Evolutionary conservation across 306 rosid genomes (phyloP).

Genomic region (Glycine tomentella): DNA sequence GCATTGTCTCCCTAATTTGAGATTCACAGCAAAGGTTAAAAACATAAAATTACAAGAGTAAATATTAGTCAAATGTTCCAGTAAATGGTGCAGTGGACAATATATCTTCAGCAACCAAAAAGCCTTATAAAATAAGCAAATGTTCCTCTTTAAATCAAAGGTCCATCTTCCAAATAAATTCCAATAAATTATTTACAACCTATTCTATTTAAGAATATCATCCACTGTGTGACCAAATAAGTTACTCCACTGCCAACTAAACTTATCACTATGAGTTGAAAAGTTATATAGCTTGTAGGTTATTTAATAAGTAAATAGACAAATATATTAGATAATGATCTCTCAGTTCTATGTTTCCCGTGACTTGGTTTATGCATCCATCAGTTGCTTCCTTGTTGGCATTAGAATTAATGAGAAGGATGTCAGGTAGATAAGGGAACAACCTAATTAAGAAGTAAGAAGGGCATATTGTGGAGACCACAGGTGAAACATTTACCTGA

Average conservation of each 20-base stretch:
- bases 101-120: constrained; percentile 29
- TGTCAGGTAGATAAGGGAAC: neutral
- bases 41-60: neutral
- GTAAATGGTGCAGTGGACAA: constrained; percentile 28
- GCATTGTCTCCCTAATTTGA: constrained; percentile 95
- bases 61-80: constrained; percentile 8
- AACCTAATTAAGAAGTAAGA: constrained; percentile 18
- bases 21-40: constrained; percentile 25
- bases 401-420: constrained; percentile 18
- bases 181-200: constrained; percentile 4
- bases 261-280: constrained; percentile 6
- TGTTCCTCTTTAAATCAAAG: constrained; percentile 9
- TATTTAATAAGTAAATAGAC: constrained; percentile 26
- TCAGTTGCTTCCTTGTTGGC: neutral
- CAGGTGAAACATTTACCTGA: neutral
- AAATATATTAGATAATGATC: constrained; percentile 22
- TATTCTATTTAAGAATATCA: neutral
- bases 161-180: constrained; percentile 4
- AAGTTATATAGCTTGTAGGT: neutral
- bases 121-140: neutral
- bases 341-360: constrained; percentile 14
- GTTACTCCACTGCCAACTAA: constrained; percentile 15
- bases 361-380: constrained; percentile 11
- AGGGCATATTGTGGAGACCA: neutral
- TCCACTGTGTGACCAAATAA: too few species aligned